These are phyloP conservation scores for Rutstroemia sp. DNA, from an alignment of 2,329 filamentous ascomycete genomes.

Conservation along the genomic window DNA sequence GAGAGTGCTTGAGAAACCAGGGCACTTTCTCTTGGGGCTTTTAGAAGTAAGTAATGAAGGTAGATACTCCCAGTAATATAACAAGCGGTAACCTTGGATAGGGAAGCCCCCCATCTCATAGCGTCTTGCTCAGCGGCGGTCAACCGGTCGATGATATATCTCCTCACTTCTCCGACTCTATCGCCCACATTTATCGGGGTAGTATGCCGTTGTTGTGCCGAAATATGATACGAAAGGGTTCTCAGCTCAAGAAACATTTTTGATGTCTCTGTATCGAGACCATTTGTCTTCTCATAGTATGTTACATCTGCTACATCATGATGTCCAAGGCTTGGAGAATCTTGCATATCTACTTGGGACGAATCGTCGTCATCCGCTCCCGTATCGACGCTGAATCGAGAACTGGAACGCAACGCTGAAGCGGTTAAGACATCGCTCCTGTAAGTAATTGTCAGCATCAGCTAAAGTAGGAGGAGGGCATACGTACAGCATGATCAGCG, in stretches of 20 bases:
- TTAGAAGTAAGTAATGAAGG: background rate
- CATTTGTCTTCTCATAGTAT: background rate
- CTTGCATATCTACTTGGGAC: background rate
- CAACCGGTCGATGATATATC: background rate
- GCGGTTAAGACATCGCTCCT: background rate
- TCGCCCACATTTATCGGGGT: background rate
- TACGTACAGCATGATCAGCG: constrained; percentile 1
- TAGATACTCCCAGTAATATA: background rate
- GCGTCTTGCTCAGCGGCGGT: background rate
- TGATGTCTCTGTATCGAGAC: background rate
- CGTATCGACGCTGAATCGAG: background rate
- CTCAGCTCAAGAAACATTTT: constrained; percentile 1
- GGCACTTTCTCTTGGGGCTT: background rate
- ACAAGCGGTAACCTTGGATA: background rate
- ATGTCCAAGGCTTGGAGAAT: background rate
- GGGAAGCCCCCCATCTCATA: background rate
- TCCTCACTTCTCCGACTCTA: background rate
- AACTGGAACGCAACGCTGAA: background rate
- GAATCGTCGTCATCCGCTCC: background rate
- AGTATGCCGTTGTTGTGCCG: background rate
- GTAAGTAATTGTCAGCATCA: background rate
- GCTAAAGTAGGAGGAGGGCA: background rate
- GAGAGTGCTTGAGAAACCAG: background rate
- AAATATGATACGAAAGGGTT: background rate
- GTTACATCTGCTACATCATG: background rate